Percentiles rank a stretch among this genome's conserved stretches.
phyloP scores from a whole-genome alignment of 257 asterid genomes.

The Rehmannia glutinosa region DNA sequence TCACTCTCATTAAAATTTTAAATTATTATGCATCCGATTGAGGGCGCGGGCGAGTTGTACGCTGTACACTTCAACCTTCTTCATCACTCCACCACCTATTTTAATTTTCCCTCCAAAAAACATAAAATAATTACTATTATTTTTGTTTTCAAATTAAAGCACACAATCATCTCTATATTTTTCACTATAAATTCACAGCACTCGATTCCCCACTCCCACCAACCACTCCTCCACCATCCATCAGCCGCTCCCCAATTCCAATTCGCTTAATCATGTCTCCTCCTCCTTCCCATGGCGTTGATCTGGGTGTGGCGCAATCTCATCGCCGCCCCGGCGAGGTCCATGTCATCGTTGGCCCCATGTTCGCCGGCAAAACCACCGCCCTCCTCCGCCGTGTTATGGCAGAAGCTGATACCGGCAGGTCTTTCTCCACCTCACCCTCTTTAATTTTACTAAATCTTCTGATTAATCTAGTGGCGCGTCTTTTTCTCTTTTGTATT shows the following conservation, averaged over 20 bases:
- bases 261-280: conserved; percentile 22
- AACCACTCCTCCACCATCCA: not conserved
- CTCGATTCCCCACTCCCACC: not conserved
- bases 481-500: not conserved
- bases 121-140: not conserved
- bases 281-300: not conserved
- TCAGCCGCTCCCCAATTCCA: not conserved
- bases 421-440: conserved; percentile 19
- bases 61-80: not conserved
- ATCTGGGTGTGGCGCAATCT: not conserved
- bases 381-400: conserved; percentile 59
- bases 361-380: conserved; percentile 92
- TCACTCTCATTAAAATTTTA: no score
- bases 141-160: not conserved
- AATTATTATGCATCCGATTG: no score
- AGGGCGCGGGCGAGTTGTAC: no score
- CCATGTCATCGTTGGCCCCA: conserved; percentile 87
- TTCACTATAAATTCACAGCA: conserved; percentile 11
- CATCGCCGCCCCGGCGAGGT: conserved; percentile 47
- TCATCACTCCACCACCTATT: no score
- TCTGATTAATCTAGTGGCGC: not conserved
- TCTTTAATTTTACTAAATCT: not conserved
- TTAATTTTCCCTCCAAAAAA: not conserved
- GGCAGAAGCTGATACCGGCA: conserved; percentile 41
- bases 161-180: no score